Conservation (phyloP, 2,329 filamentous ascomycete species). For the Dactylellina sp. region DNA sequence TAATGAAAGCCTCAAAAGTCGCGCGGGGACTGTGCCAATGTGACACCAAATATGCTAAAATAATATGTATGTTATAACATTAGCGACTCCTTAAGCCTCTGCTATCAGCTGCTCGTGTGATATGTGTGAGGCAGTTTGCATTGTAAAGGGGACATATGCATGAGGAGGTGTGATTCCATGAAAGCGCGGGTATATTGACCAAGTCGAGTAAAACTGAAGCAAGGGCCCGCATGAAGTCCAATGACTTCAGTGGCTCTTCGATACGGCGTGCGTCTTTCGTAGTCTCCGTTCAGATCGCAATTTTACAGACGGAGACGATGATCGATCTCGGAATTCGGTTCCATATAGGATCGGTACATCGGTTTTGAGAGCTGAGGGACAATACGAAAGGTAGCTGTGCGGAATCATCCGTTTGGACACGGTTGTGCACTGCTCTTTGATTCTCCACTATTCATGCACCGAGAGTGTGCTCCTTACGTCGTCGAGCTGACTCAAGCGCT, state of each 20-base stretch:
- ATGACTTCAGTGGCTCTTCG: constrained; percentile 55
- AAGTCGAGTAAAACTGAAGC: constrained; percentile 40
- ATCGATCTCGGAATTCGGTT: constrained; percentile 49
- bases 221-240: constrained; percentile 34
- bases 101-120: constrained; percentile 37
- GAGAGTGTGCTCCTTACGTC: constrained; percentile 24
- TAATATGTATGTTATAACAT: not conserved
- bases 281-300: constrained; percentile 35
- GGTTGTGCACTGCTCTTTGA: constrained; percentile 20
- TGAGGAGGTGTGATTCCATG: constrained; percentile 18
- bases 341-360: constrained; percentile 28
- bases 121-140: constrained; percentile 26
- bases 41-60: constrained; percentile 10
- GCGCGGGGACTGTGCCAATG: constrained; percentile 5
- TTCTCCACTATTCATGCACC: constrained; percentile 44
- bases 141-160: constrained; percentile 20
- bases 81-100: not conserved
- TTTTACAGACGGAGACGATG: constrained; percentile 7
- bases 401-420: constrained; percentile 19
- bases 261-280: constrained; percentile 27
- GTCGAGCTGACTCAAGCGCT: constrained; percentile 26
- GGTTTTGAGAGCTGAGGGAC: constrained; percentile 7
- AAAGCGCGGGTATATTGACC: constrained; percentile 15
- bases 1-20: not conserved
- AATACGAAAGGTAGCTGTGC: constrained; percentile 1